Conservation (phyloP, 805 yeast species). For the Yamadazyma endophytica region DNA sequence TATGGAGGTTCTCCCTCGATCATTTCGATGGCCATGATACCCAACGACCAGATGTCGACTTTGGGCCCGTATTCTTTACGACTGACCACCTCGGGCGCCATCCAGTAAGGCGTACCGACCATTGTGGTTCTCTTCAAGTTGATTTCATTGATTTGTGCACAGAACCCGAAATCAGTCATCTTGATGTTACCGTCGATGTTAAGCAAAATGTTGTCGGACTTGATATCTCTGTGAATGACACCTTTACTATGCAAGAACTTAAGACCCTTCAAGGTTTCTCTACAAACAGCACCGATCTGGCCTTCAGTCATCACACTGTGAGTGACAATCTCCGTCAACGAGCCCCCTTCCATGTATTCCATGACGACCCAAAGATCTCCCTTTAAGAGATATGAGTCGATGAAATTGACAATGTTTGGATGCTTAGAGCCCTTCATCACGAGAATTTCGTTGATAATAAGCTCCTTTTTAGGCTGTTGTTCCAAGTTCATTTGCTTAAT, state of each 20-base stretch:
- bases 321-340: slow-evolving; percentile 91
- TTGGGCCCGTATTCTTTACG: slow-evolving; percentile 94
- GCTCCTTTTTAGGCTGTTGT: slow-evolving; percentile 92
- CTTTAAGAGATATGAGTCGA: slow-evolving; percentile 74
- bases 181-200: slow-evolving; percentile 85
- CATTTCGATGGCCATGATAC: slow-evolving; percentile 98
- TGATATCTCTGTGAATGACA: slow-evolving; percentile 93
- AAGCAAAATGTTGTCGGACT: slow-evolving; percentile 86
- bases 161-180: slow-evolving; percentile 93
- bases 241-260: slow-evolving; percentile 87
- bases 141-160: slow-evolving; percentile 66
- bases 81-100: slow-evolving; percentile 98
- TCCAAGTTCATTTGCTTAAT: slow-evolving; percentile 95
- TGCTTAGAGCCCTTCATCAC: slow-evolving; percentile 94
- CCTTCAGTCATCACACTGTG: slow-evolving; percentile 87
- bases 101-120: slow-evolving; percentile 99
- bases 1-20: slow-evolving; percentile 99
- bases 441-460: slow-evolving; percentile 89
- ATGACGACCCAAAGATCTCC: slow-evolving; percentile 94
- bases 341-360: slow-evolving; percentile 99
- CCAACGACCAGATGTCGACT: slow-evolving; percentile 96
- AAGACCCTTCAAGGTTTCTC: slow-evolving; percentile 85
- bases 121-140: slow-evolving; percentile 90
- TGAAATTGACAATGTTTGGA: slow-evolving; percentile 88
- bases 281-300: slow-evolving; percentile 91